Conservation (phyloP, 345 rosid species). For the Lagerstroemia speciosa region DNA sequence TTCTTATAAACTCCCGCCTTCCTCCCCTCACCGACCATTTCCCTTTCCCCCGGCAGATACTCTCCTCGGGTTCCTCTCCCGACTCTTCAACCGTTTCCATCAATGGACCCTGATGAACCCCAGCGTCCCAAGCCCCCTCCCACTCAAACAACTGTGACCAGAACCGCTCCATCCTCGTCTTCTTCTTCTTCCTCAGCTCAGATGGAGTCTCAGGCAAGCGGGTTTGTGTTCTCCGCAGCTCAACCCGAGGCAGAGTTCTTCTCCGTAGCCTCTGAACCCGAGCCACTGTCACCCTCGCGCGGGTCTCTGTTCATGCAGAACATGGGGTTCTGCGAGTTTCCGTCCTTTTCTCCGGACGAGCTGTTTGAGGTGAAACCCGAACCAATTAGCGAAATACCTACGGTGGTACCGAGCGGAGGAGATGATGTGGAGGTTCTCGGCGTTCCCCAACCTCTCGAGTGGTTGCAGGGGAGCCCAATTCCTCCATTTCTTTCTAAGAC, state of each 20-base stretch:
- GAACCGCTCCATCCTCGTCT: no score
- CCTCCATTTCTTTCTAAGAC: conserved; percentile 87
- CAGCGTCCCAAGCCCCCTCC: neutral
- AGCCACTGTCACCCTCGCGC: conserved; percentile 12
- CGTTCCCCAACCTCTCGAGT: conserved; percentile 51
- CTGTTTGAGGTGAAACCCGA: conserved; percentile 10
- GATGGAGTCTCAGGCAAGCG: neutral
- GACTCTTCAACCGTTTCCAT: neutral
- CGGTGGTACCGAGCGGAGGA: conserved; percentile 4
- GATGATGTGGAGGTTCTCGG: conserved; percentile 5
- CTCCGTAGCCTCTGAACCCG: conserved; percentile 11
- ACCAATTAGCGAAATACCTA: conserved; percentile 8
- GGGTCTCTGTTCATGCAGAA: conserved; percentile 19
- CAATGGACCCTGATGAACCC: neutral
- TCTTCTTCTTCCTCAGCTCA: neutral
- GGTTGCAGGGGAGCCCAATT: conserved; percentile 47
- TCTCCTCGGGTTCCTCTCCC: neutral
- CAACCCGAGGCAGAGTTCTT: neutral
- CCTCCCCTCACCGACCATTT: conserved; percentile 6
- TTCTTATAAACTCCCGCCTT: conserved; percentile 9
- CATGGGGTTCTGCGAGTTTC: conserved; percentile 19
- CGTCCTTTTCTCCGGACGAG: conserved; percentile 13
- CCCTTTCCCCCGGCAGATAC: neutral
- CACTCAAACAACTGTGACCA: neutral
- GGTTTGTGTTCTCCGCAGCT: neutral